A percentile compares a stretch with the other conserved stretches of the same genome.
Conservation (phyloP, 352 stramenopile species). For the Saprolegnia parasitica region DNA sequence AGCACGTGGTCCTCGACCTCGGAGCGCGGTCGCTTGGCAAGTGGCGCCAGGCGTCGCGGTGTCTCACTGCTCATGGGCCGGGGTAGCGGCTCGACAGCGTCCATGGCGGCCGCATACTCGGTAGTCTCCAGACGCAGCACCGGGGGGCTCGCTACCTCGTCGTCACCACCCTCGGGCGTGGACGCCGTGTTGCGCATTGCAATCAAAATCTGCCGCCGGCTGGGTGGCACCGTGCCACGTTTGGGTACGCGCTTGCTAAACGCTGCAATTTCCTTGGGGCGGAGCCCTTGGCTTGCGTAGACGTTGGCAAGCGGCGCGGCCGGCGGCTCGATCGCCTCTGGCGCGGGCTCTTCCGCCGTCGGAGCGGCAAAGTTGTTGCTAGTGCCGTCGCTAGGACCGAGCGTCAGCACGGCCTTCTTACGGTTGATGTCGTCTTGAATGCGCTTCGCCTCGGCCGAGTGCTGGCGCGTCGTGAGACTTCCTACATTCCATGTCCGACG, state of each 20-base stretch:
- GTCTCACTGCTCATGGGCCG: conserved; percentile 37
- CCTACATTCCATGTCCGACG: neutral
- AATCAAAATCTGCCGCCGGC: conserved; percentile 11
- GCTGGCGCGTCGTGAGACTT: conserved; percentile 6
- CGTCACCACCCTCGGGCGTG: conserved; percentile 23
- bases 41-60: conserved; percentile 32
- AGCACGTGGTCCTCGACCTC: conserved; percentile 14
- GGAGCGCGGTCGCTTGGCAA: neutral
- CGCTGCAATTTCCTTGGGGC: conserved; percentile 12
- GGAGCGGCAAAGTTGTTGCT: conserved; percentile 1
- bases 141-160: neutral
- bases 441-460: conserved; percentile 12
- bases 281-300: conserved; percentile 2
- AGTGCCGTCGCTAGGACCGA: neutral
- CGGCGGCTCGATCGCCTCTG: neutral
- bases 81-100: neutral
- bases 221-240: neutral
- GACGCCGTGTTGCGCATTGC: conserved; percentile 21
- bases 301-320: neutral
- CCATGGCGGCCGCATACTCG: neutral
- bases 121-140: neutral
- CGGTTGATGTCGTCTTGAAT: conserved; percentile 20
- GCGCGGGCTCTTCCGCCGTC: neutral
- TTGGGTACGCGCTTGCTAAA: neutral
- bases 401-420: conserved; percentile 8